Evolutionary conservation across 176 grass and related monocot genomes (phyloP), one percentile per base, ranked within the genome.

Genomic region (Rhynchospora tenuis): DNA sequence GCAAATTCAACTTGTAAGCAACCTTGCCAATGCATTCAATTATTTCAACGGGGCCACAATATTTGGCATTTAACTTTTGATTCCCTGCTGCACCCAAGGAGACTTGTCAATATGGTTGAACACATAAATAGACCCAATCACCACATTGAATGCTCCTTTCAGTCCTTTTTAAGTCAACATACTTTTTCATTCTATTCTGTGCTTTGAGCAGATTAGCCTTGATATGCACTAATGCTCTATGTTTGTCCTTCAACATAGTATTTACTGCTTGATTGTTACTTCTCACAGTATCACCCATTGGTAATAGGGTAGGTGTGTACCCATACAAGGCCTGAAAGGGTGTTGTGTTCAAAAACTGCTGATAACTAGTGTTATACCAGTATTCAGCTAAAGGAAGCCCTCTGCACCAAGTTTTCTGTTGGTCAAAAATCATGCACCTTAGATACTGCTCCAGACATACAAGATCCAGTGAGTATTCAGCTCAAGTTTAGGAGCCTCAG

Each of bases 1-100:
- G 31, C 3, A 59, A 9, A 1, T 59, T 59, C 19, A 20, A 19
- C 0, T 9, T 17, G 6, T 59, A 59, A 7, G 58, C 58, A 0
- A 13, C 9, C 0, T 9, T 6, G 0, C 58, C 58, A 0, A 59
- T 9, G 0, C 20, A 20, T 0, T 22, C 4, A 2, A 23, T 2
- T 2, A 59, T 0, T 1, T 59, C 58, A 2, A 20, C 20, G 0
- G 58, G 58, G 0, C 58, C 58, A 22, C 7, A 59, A 0, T 8
- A 59, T 2, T 1, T 7, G 0, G 58, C 19, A 0, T 19, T 59
- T 0, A 59, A 1, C 0, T 59, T 59, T 2, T 23, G 16, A 23
- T 59, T 59, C 0, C 58, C 0, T 1, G 8, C 0, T 0, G 19
- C 17, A 0, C 2, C 51, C 13, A 55, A 55, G 0, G 58, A 22